Percentiles rank a stretch among this genome's conserved stretches.
These are phyloP conservation scores for Talaromyces sp. DNA, from an alignment of 2,329 filamentous ascomycete species.

Conservation along the genomic window DNA sequence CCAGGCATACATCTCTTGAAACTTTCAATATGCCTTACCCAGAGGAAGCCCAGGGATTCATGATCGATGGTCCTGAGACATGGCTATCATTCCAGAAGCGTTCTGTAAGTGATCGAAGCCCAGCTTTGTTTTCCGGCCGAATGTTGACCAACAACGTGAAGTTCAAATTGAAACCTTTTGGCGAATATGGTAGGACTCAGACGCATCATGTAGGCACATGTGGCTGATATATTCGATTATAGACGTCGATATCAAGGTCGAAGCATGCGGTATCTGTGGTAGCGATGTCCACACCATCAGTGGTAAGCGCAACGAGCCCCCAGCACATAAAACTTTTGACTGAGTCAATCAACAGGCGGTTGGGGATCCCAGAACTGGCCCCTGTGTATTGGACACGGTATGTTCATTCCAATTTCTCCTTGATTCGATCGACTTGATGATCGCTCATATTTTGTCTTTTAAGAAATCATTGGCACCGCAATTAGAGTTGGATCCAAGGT, in stretches of 20 bases:
- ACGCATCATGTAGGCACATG: not conserved
- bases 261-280: slow-evolving; percentile 71
- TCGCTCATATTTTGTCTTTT: not conserved
- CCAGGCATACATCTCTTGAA: not conserved
- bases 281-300: slow-evolving; percentile 67
- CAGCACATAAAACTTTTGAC: not conserved
- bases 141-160: slow-evolving; percentile 34
- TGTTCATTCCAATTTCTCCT: slow-evolving; percentile 3
- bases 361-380: slow-evolving; percentile 50
- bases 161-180: slow-evolving; percentile 80
- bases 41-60: slow-evolving; percentile 44
- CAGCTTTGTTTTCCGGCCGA: not conserved
- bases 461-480: slow-evolving; percentile 65
- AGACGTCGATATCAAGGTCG: slow-evolving; percentile 83
- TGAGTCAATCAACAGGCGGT: slow-evolving; percentile 40
- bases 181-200: slow-evolving; percentile 53
- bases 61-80: slow-evolving; percentile 61
- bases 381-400: slow-evolving; percentile 49
- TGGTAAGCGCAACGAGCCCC: slow-evolving; percentile 20
- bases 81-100: slow-evolving; percentile 55
- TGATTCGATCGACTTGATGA: not conserved
- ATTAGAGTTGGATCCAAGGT: slow-evolving; percentile 63
- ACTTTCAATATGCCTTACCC: slow-evolving; percentile 39
- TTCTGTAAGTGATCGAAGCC: slow-evolving; percentile 38
- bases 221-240: slow-evolving; percentile 3